Evolutionary conservation across 2,329 filamentous ascomycete species (phyloP), one percentile per base, ranked within the genome.

Genomic region (Phyllosticta ampelicida): DNA sequence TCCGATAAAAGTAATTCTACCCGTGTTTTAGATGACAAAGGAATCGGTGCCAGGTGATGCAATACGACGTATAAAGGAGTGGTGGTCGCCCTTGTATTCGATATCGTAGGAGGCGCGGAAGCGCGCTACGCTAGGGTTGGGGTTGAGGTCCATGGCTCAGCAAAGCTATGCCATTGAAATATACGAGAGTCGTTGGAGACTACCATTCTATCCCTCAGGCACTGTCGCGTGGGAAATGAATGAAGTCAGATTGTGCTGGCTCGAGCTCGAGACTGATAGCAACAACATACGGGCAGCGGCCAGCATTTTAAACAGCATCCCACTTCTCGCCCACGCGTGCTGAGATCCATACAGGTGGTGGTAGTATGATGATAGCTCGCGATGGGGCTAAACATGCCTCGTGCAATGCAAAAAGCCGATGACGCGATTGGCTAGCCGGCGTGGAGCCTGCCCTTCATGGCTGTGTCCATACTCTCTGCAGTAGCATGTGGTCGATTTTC

Each of bases 1-100:
- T 60, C 66, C 65, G 10, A 74, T 71, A 60, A 74, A 79, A 9
- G 75, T 70, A 16, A 78, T 68, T 55, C 71, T 70, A 3, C 76
- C 75, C 36, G 36, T 44, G 59, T 75, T 71, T 3, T 61, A 63
- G 36, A 69, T 51, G 20, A 30, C 52, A 6, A 8, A 13, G 2
- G 56, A 58, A 1, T 58, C 55, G 13, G 21, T 21, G 4, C 51
- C 53, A 10, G 56, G 56, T 26, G 56, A 58, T 11, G 51, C 48
- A 20, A 58, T 52, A 44, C 56, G 56, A 4, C 49, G 36, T 44
- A 44, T 44, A 18, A 16, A 44, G 36, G 16, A 44, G 36, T n/a
- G 36, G 36, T 44, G 36, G 36, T 44, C 36, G 36, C 36, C 11
- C 36, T 44, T 44, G 8, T 13, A 44, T 44, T 44, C 36, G 36